phyloP scores from a whole-genome alignment of 2,329 filamentous ascomycete genomes.

The Bipolaris sorokiniana region DNA sequence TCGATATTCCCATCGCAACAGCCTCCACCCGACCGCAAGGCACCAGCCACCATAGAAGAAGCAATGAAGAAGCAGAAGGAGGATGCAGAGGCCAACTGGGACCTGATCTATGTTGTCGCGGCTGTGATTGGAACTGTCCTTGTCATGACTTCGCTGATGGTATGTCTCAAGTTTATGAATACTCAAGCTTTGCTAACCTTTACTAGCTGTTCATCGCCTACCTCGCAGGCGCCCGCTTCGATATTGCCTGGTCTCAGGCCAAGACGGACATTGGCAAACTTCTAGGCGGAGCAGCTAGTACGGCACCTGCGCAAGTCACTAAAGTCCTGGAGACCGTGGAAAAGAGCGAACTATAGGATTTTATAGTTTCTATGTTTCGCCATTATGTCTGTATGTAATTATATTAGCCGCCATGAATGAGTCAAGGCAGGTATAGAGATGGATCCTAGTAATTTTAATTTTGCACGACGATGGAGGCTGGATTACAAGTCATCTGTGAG shows the following conservation, averaged over 20 bases:
- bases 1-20: slow-evolving; percentile 87
- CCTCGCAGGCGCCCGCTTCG: slow-evolving; percentile 81
- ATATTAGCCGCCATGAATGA: slow-evolving; percentile 32
- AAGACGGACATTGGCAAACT: slow-evolving; percentile 56
- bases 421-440: slow-evolving; percentile 20
- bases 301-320: slow-evolving; percentile 20
- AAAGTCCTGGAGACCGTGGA: slow-evolving; percentile 33
- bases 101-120: slow-evolving; percentile 67
- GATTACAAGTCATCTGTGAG: slow-evolving; percentile 12
- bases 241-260: slow-evolving; percentile 67
- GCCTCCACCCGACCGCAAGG: slow-evolving; percentile 57
- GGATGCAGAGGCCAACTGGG: slow-evolving; percentile 59
- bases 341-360: slow-evolving; percentile 54
- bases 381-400: slow-evolving; percentile 40
- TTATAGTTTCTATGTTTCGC: slow-evolving; percentile 28
- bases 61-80: slow-evolving; percentile 61
- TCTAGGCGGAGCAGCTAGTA: slow-evolving; percentile 26
- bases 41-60: slow-evolving; percentile 58
- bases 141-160: slow-evolving; percentile 78
- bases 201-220: slow-evolving; percentile 76
- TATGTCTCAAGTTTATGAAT: slow-evolving; percentile 55
- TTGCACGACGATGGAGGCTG: slow-evolving; percentile 3
- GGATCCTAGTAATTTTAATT: slow-evolving; percentile 36
- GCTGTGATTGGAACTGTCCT: slow-evolving; percentile 72
- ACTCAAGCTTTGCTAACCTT: slow-evolving; percentile 23